A percentile compares a stretch with the other conserved stretches of the same genome.
Conservation (phyloP, 306 rosid species). For the Vigna radiata region DNA sequence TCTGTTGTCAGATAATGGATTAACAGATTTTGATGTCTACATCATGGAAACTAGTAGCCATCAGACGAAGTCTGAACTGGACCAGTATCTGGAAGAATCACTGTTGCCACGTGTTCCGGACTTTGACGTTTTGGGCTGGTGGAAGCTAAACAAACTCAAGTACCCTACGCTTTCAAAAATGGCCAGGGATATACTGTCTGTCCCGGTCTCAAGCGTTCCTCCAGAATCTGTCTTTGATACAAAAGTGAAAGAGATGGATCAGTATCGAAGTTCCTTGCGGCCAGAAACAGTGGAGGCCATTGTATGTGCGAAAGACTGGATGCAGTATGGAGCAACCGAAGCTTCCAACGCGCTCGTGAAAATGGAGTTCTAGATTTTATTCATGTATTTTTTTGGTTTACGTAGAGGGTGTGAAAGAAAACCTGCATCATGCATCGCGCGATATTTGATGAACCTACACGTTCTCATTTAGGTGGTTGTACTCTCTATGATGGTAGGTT, state of each 20-base stretch:
- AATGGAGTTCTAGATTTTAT: slow-evolving; percentile 63
- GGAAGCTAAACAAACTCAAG: slow-evolving; percentile 89
- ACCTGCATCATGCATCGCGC: not conserved
- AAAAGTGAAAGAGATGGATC: slow-evolving; percentile 74
- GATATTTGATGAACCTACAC: slow-evolving; percentile 14
- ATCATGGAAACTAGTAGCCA: slow-evolving; percentile 94
- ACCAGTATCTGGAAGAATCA: slow-evolving; percentile 90
- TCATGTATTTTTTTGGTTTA: not conserved
- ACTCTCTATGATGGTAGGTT: slow-evolving; percentile 43
- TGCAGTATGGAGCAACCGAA: slow-evolving; percentile 64
- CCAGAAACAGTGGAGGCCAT: slow-evolving; percentile 93
- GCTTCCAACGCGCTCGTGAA: slow-evolving; percentile 57
- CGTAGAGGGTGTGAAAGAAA: not conserved
- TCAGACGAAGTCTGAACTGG: slow-evolving; percentile 85
- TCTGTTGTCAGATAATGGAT: slow-evolving; percentile 71
- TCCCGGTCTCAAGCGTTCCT: slow-evolving; percentile 75
- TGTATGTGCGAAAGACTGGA: slow-evolving; percentile 94
- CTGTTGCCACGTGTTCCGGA: slow-evolving; percentile 82
- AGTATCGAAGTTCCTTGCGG: slow-evolving; percentile 73
- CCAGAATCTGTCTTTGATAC: slow-evolving; percentile 65
- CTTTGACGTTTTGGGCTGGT: slow-evolving; percentile 88
- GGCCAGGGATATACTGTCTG: slow-evolving; percentile 83
- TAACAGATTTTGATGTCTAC: slow-evolving; percentile 88
- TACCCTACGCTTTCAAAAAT: slow-evolving; percentile 94
- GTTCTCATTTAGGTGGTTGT: slow-evolving; percentile 36